Conservation (phyloP, 768 basidiomycete species). For the Boletales sp. region DNA sequence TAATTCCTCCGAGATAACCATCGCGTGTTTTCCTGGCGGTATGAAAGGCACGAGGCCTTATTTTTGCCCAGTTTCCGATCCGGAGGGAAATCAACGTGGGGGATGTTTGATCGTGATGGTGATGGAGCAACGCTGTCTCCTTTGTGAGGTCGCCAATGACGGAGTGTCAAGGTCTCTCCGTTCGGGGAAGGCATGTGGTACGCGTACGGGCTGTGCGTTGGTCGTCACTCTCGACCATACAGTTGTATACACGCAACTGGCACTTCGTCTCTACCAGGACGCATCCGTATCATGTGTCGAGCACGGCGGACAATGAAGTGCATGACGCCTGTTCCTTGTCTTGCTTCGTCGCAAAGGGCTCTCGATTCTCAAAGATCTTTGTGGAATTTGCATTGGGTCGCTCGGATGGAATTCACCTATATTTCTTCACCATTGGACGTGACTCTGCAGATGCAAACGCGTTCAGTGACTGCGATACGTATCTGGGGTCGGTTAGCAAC, state of each 20-base stretch:
- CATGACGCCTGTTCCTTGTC: too few species aligned
- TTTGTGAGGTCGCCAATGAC: slow-evolving; percentile 6
- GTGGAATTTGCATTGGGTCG: not conserved
- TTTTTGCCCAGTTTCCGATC: not conserved
- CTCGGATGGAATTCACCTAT: not conserved
- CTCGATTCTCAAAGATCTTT: too few species aligned
- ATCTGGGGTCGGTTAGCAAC: not conserved
- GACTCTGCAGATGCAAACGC: not conserved
- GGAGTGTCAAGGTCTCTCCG: not conserved
- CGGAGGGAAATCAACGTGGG: not conserved
- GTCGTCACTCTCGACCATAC: not conserved
- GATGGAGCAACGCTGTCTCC: slow-evolving; percentile 1
- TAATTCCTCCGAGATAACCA: not conserved
- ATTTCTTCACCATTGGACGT: not conserved
- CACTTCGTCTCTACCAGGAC: too few species aligned
- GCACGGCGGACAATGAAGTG: too few species aligned
- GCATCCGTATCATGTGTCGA: too few species aligned
- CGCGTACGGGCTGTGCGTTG: not conserved
- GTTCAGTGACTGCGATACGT: not conserved
- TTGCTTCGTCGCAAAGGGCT: too few species aligned
- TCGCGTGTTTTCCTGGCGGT: slow-evolving; percentile 1
- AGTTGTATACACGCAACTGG: not conserved
- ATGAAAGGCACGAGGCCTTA: slow-evolving; percentile 2
- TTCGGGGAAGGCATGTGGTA: not conserved
- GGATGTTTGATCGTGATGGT: slow-evolving; percentile 16